Conservation (phyloP, 2,329 filamentous ascomycete genomes). For the Arthrobotrys megalospora region DNA sequence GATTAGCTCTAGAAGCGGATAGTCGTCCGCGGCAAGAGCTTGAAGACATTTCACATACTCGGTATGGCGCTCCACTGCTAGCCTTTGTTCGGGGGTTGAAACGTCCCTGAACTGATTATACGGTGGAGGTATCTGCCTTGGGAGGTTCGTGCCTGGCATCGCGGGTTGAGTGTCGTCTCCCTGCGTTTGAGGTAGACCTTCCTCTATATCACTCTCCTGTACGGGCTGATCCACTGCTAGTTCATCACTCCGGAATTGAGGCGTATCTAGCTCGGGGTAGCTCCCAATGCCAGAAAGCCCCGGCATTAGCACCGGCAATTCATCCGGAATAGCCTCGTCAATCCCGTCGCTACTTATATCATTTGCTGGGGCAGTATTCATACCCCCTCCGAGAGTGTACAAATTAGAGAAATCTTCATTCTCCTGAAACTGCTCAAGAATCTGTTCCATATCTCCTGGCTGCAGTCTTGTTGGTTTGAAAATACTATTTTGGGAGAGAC, state of each 20-base stretch:
- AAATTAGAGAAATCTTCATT: conserved; percentile 2
- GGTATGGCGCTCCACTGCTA: not conserved
- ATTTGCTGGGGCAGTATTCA: not conserved
- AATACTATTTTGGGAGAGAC: not conserved
- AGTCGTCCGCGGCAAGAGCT: conserved; percentile 5
- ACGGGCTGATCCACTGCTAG: not conserved
- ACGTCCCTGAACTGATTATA: not conserved
- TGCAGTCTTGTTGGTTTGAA: conserved; percentile 20
- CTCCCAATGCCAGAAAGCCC: not conserved
- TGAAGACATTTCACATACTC: conserved; percentile 33
- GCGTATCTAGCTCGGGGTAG: conserved; percentile 1
- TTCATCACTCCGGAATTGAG: conserved; percentile 18
- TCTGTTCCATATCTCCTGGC: conserved; percentile 4
- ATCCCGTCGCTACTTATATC: not conserved
- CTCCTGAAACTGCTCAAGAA: conserved; percentile 26
- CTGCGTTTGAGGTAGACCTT: not conserved
- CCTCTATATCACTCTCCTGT: not conserved
- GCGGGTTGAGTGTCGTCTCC: not conserved
- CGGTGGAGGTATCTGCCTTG: not conserved
- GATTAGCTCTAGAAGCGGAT: conserved; percentile 10
- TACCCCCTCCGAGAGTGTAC: not conserved
- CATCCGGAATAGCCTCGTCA: conserved; percentile 22
- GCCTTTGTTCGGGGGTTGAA: not conserved
- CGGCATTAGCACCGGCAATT: not conserved
- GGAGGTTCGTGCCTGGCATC: not conserved